These are phyloP conservation scores for Trametes cinnabarina DNA, from an alignment of 768 basidiomycete species.

Conservation along the genomic window DNA sequence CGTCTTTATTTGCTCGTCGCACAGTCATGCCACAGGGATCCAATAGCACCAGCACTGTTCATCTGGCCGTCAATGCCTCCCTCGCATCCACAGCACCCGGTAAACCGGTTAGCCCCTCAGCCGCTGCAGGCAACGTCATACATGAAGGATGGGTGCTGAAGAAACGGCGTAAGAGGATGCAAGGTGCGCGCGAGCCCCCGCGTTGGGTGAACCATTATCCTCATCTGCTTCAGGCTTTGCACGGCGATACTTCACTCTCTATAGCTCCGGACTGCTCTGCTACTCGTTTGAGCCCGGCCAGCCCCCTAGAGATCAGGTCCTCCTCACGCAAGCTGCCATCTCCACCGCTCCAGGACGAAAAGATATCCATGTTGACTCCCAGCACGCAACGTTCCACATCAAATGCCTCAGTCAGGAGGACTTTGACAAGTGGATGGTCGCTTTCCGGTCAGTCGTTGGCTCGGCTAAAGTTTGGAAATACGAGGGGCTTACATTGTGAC, in stretches of 20 bases:
- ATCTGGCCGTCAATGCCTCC: slow-evolving; percentile 15
- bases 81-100: slow-evolving; percentile 10
- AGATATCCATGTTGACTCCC: slow-evolving; percentile 80
- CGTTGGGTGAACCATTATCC: neutral
- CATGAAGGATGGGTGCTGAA: slow-evolving; percentile 81
- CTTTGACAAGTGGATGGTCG: slow-evolving; percentile 71
- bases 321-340: slow-evolving; percentile 66
- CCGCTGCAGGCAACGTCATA: slow-evolving; percentile 32
- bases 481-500: neutral
- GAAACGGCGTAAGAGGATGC: slow-evolving; percentile 86
- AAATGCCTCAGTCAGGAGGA: slow-evolving; percentile 72
- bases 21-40: neutral
- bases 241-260: slow-evolving; percentile 74
- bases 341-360: slow-evolving; percentile 69
- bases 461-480: neutral
- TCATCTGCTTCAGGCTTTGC: slow-evolving; percentile 61
- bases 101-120: slow-evolving; percentile 9
- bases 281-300: slow-evolving; percentile 75
- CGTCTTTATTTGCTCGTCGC: slow-evolving; percentile 5
- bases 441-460: slow-evolving; percentile 54
- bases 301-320: slow-evolving; percentile 68
- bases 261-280: slow-evolving; percentile 64
- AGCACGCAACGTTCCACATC: slow-evolving; percentile 76
- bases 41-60: neutral
- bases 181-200: slow-evolving; percentile 48